Base-by-base conservation (phyloP, 176 grass and related monocot species). In the sorghum (Sorghum bicolor) region DNA sequence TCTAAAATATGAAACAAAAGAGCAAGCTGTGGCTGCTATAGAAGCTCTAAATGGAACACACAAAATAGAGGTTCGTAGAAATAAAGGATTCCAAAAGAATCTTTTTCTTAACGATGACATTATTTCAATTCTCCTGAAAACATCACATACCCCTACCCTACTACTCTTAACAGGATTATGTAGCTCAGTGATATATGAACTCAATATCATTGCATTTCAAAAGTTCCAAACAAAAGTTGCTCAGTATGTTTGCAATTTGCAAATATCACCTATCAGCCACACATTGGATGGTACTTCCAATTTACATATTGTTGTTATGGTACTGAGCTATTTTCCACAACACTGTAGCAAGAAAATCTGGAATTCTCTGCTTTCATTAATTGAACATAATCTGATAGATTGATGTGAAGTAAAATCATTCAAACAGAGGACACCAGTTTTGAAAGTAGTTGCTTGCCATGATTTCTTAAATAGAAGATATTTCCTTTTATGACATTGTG, bases 1-100 rank as follows among this genome's bases (percentile, higher is more conserved):
- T 85, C 41, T 99, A 72, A 99, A 99, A 74, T 99, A 90, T 84
- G 97, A 96, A 90, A 92, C 83, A 32, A 99, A 96, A 86, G 97
- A 96, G 40, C 93, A 99, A 92, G 91, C 97, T 79, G 65, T 92
- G 66, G 93, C 90, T 84, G 97, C 97, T 41, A 86, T 99, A 28
- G 93, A 96, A 85, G 91, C 89, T 84, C 85, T 99, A 70, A 88
- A 92, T 40, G 90, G 90, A 76, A 92, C 88, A 12, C 74, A 92
- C 73, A 85, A 81, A 82, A 88, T 92, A 84, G 90, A 92, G 90
- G 90, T 92, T 75, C 8, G 74, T 83, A 15, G 60, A 60, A 83
- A 58, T 60, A 14, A 79, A 68, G 67, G 16, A 31, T 61, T 53
- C 30, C 0, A 26, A 41, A 69, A 13, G 20, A 25, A 24, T 16